Conservation (phyloP, 148 eudicot genomes). For the Oxyria digyna region DNA sequence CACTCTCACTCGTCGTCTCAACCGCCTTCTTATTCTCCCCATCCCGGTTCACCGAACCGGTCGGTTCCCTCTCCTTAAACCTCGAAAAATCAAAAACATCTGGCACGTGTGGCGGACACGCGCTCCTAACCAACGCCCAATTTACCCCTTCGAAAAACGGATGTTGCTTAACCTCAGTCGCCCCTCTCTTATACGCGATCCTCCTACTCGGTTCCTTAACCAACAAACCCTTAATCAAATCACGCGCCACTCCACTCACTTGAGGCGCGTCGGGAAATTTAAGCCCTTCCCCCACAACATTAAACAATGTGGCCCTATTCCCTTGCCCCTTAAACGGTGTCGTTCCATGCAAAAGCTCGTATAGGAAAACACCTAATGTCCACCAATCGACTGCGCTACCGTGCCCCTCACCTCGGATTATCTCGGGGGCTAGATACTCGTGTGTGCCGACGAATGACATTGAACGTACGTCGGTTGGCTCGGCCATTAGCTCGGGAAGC, state of each 20-base stretch:
- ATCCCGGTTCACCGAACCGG: conserved; percentile 13
- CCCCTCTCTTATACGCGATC: conserved; percentile 80
- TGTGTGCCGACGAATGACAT: conserved; percentile 95
- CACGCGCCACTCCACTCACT: conserved; percentile 51
- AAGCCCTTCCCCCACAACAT: conserved; percentile 71
- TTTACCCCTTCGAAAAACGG: conserved; percentile 85
- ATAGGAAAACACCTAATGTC: conserved; percentile 79
- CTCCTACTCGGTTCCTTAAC: conserved; percentile 78
- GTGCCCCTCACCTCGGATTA: conserved; percentile 87
- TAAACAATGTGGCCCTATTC: conserved; percentile 73
- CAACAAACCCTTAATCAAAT: conserved; percentile 58
- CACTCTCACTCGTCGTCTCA: conserved; percentile 16
- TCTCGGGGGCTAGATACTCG: conserved; percentile 85
- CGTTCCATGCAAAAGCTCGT: conserved; percentile 72
- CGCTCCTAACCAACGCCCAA: conserved; percentile 83
- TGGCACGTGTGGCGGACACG: conserved; percentile 55
- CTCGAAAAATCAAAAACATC: conserved; percentile 51
- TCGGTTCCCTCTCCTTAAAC: conserved; percentile 39
- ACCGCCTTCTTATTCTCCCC: conserved; percentile 21
- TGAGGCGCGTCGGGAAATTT: conserved; percentile 63
- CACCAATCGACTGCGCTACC: conserved; percentile 98
- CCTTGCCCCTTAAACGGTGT: conserved; percentile 89
- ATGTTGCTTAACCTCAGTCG: conserved; percentile 84
- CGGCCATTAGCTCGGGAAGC: conserved; percentile 95
- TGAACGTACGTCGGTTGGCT: conserved; percentile 80